Evolutionary conservation across 305 asterid species (phyloP).

Genomic region (Ilex paraguariensis): DNA sequence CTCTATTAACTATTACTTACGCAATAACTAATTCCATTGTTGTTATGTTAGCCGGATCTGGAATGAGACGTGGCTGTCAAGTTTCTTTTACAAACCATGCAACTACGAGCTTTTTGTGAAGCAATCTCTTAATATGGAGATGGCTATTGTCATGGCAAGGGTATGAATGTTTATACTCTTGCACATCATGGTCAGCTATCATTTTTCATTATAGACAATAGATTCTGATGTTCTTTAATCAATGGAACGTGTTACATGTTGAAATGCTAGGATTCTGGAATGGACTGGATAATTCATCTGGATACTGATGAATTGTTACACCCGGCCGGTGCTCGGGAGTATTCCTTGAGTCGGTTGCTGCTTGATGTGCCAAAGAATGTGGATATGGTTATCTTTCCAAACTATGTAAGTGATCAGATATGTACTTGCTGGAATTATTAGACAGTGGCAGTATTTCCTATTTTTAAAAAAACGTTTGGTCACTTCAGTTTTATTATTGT

Average conservation of each 20-base stretch:
- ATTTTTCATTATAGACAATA: too few relatives aligned
- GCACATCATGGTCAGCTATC: neutral
- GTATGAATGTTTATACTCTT: conserved; percentile 36
- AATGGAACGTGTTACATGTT: too few relatives aligned
- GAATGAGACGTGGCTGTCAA: conserved; percentile 66
- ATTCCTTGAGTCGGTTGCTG: conserved; percentile 76
- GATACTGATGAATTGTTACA: conserved; percentile 91
- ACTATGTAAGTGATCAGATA: conserved; percentile 25
- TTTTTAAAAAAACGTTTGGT: too few relatives aligned
- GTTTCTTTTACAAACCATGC: conserved; percentile 86
- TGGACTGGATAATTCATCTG: conserved; percentile 93
- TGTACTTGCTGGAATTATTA: too few relatives aligned
- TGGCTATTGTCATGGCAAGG: conserved; percentile 94
- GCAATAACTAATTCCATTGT: conserved; percentile 11
- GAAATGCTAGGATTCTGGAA: conserved; percentile 24
- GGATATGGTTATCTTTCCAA: conserved; percentile 84
- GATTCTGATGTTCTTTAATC: too few relatives aligned
- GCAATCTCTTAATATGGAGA: conserved; percentile 93
- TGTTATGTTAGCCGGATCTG: conserved; percentile 66
- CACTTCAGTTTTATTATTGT: too few relatives aligned
- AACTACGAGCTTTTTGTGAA: conserved; percentile 93
- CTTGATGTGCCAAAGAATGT: conserved; percentile 61
- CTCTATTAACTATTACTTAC: conserved; percentile 8
- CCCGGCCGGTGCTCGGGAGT: conserved; percentile 82
- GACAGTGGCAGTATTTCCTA: too few relatives aligned